Base-by-base conservation (phyloP, 257 asterid species). In the Solanum etuberosum region DNA sequence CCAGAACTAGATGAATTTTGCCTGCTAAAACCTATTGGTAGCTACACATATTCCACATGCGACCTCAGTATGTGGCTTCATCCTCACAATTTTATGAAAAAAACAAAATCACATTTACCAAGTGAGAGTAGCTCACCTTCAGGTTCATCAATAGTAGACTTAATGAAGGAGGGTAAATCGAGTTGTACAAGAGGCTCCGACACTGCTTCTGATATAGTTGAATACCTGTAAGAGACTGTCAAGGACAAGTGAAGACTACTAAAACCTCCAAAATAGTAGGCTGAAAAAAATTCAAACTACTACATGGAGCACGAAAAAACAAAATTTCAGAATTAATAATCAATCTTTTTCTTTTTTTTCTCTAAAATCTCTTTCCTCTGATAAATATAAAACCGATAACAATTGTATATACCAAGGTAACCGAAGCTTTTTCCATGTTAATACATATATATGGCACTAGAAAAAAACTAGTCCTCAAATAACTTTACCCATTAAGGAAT, bases 141-240 rank as follows among this genome's bases (percentile, higher is more conserved):
- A 87, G 91, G 94, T 91, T 91, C 90, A 84, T 92, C 90, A 81
- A 95, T 90, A 31, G 92, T 86, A 54, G 93, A 92, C 77, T 88
- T 92, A 86, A 96, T 86, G 86, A 93, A 92, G 54, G 96, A 92
- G 74, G 92, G 70, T 32, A 94, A 86, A 86, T 92, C 93, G 43
- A 37, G 88, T 18, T 89, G 88, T 4, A 91, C 68, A 54, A 70
- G 89, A 71, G 51, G 83, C 84, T 89, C 86, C 54, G 14, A 88
- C 43, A 89, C 86, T 81, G 86, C 83, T 85, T 90, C 84, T 31
- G 95, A 71, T 59, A 90, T 81, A 43, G 97, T 90, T 34, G 96
- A 93, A 91, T 92, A 94, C 94, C 99, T 95, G 99, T 89, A 93
- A 93, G 87, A 82, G 90, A 92, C 96, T 92, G 93, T 88, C 95